Evolutionary conservation across 305 asterid species (phyloP).

Genomic region (Euphrasia arctica): DNA sequence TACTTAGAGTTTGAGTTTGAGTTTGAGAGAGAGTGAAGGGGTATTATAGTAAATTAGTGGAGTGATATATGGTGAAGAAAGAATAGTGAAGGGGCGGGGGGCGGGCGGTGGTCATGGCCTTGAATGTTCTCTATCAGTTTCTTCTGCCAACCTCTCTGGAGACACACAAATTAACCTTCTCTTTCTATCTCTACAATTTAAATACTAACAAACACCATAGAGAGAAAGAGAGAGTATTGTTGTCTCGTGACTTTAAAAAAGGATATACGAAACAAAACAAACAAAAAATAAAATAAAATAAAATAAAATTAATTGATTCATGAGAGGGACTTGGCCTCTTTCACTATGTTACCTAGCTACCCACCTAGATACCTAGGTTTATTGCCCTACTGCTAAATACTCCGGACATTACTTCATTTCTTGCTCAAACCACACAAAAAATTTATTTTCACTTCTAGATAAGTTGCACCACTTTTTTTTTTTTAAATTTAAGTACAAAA

Average conservation of each 20-base stretch:
- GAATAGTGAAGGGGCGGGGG: conserved; percentile 16
- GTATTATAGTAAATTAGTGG: conserved; percentile 21
- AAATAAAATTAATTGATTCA: background rate
- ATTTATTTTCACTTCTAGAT: too few species aligned
- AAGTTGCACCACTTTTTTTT: too few species aligned
- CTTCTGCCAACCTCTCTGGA: conserved; percentile 58
- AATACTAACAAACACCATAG: conserved; percentile 21
- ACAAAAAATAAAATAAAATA: background rate
- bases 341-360: conserved; percentile 13
- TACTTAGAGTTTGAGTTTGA: conserved; percentile 25
- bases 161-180: conserved; percentile 29
- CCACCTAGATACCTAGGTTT: conserved; percentile 39
- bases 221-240: conserved; percentile 17
- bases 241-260: conserved; percentile 78
- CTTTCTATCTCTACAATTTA: conserved; percentile 37
- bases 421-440: background rate
- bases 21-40: conserved; percentile 51
- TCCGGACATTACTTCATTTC: too few species aligned
- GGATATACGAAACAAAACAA: conserved; percentile 43
- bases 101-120: conserved; percentile 4
- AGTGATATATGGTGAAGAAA: conserved; percentile 67
- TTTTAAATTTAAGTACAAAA: too few species aligned
- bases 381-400: conserved; percentile 34
- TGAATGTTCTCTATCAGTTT: conserved; percentile 61
- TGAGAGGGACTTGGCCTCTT: conserved; percentile 55